Evolutionary conservation across 169 alveolate genomes (phyloP), one percentile per base, ranked within the genome.

Genomic region (Eimeria praecox): DNA sequence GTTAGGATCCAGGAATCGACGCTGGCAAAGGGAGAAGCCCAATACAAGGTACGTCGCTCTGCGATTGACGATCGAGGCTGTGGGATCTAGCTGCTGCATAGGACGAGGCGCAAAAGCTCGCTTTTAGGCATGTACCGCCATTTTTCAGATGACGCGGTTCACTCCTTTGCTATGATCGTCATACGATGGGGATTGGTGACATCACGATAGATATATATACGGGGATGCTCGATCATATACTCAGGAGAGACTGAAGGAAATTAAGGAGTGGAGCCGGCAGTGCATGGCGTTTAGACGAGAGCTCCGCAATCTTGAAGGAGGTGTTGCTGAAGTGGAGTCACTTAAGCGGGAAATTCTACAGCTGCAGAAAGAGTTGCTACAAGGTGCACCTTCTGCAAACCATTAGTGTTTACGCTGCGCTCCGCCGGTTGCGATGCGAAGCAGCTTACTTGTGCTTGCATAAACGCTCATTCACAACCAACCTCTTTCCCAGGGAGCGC

Each of bases 1-100:
- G 98, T 98, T 78, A 98, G 98, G 97, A 98, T 98, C 66, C 97
- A 98, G 83, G 98, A 98, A 95, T 97, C 98, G 59, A 98, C 99
- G 33, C 95, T 98, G 86, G 98, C 98, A 82, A 97, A 97, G 95
- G 99, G 99, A n/a, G 99, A 98, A 92, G 97, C 97, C 62, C 97
- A 96, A 92, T 95, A 93, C 89, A 90, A 90, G 78, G 96, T 94
- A 40, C 20, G 94, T 56, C 8, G 18, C 22, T 35, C 24, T 14
- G 27, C 35, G 35, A 22, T 27, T 49, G 38, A 78, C 1, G 5
- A 18, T 54, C 69, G 44, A 44, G 46, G 44, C 2, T 22, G 42
- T n/a, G 42, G 18, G 42, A 30, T 42, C 64, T 24, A 38, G 35
- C 9, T 52, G 33, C 42, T 33, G 44, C 73, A 35, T 69, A 4